These are phyloP conservation scores for Kluyveromyces siamensis DNA, from an alignment of 805 yeast species.

Conservation along the genomic window DNA sequence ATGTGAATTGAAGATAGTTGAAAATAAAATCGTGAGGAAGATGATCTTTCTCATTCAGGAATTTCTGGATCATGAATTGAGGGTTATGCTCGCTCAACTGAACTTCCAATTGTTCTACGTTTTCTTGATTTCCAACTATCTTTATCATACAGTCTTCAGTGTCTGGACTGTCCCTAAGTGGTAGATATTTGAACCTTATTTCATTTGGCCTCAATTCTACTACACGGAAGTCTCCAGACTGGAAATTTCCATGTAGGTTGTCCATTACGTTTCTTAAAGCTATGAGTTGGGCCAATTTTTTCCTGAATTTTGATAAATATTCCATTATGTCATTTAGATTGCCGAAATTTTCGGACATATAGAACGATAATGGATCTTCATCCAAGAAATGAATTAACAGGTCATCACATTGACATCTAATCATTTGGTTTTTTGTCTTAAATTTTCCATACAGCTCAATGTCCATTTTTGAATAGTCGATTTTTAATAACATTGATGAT, in stretches of 20 bases:
- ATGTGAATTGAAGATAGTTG: constrained; percentile 28
- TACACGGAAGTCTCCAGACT: constrained; percentile 25
- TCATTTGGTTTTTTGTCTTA: constrained; percentile 23
- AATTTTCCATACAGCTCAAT: constrained; percentile 25
- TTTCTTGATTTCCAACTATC: constrained; percentile 21
- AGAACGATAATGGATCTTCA: constrained; percentile 22
- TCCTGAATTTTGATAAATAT: constrained; percentile 21
- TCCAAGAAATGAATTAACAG: constrained; percentile 21
- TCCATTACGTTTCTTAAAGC: constrained; percentile 28
- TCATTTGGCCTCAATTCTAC: constrained; percentile 26
- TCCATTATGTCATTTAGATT: constrained; percentile 20
- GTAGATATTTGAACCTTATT: constrained; percentile 27
- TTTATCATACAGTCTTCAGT: constrained; percentile 26
- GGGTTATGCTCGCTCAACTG: constrained; percentile 25
- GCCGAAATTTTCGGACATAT: constrained; percentile 19
- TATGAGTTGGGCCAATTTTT: constrained; percentile 26
- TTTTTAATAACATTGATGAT: constrained; percentile 25
- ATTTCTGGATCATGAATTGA: constrained; percentile 26
- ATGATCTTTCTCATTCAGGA: constrained; percentile 19
- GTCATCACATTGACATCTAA: constrained; percentile 23
- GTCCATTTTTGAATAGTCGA: constrained; percentile 23
- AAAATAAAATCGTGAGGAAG: constrained; percentile 26
- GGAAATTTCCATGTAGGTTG: constrained; percentile 25
- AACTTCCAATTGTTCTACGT: constrained; percentile 22
- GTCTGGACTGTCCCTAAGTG: constrained; percentile 12